Conservation (phyloP, 2,329 filamentous ascomycete genomes). For the Aspergillus sp. region DNA sequence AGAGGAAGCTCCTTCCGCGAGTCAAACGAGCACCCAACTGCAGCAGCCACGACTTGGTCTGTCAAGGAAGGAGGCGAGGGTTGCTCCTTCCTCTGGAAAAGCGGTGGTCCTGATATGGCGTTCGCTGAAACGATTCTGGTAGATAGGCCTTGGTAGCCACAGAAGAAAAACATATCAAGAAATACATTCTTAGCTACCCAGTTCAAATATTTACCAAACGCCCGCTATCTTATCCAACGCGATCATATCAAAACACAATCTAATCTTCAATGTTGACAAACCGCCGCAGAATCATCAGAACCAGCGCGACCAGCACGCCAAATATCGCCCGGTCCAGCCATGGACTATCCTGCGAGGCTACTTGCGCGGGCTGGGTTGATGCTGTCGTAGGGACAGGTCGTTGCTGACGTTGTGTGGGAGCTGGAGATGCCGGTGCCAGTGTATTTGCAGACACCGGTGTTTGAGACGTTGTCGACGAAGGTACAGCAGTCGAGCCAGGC, state of each 20-base stretch:
- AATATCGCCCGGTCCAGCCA: constrained; percentile 14
- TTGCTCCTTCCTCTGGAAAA: neutral
- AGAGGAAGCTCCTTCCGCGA: neutral
- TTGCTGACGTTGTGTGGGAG: neutral
- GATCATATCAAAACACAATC: neutral
- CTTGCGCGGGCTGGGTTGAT: neutral
- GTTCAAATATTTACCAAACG: neutral
- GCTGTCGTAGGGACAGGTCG: neutral
- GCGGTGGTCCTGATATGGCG: neutral
- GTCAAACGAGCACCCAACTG: neutral
- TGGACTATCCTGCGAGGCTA: constrained; percentile 7
- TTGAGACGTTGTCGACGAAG: neutral
- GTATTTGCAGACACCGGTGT: neutral
- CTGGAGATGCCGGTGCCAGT: neutral
- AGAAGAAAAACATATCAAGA: neutral
- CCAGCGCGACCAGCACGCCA: constrained; percentile 11
- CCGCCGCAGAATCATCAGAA: constrained; percentile 11
- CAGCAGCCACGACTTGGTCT: neutral
- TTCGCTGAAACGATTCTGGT: no score
- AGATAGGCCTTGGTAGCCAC: no score
- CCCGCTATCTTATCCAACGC: neutral
- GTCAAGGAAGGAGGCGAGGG: neutral
- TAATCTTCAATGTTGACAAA: constrained; percentile 8
- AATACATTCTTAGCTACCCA: neutral
- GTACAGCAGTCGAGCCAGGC: neutral